phyloP scores from a whole-genome alignment of 306 rosid species.

The Lagenaria siceraria region DNA sequence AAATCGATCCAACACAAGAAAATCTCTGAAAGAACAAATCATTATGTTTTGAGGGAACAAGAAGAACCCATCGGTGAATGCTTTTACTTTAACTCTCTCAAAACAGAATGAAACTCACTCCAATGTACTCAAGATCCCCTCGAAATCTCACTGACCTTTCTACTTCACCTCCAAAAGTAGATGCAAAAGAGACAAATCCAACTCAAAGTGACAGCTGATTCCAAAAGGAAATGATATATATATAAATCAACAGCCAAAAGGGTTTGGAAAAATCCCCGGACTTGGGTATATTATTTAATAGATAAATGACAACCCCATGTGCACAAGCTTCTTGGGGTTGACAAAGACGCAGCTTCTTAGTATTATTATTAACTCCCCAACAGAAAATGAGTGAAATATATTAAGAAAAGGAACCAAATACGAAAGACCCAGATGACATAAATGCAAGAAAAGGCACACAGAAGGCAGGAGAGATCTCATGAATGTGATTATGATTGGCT shows the following conservation, averaged over 20 bases:
- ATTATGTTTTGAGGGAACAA: not conserved
- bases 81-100: not conserved
- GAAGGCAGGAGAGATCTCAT: constrained; percentile 2
- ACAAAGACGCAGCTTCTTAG: not conserved
- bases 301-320: constrained; percentile 5
- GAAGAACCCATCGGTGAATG: not conserved
- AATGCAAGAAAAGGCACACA: not conserved
- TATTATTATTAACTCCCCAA: not conserved
- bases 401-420: not conserved
- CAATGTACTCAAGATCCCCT: not conserved
- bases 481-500: not conserved
- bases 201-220: constrained; percentile 8
- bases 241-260: not conserved
- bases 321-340: constrained; percentile 6
- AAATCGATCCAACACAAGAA: not conserved
- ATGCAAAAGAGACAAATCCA: not conserved
- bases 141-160: not conserved
- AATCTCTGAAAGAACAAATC: not conserved
- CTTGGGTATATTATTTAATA: not conserved
- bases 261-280: not conserved
- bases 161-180: not conserved
- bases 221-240: not conserved
- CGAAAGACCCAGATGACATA: not conserved
- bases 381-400: constrained; percentile 5
- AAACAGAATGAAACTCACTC: not conserved